These are phyloP conservation scores for Gonapodya prolifera DNA, from an alignment of 192 early-diverging fungal species.

Conservation along the genomic window DNA sequence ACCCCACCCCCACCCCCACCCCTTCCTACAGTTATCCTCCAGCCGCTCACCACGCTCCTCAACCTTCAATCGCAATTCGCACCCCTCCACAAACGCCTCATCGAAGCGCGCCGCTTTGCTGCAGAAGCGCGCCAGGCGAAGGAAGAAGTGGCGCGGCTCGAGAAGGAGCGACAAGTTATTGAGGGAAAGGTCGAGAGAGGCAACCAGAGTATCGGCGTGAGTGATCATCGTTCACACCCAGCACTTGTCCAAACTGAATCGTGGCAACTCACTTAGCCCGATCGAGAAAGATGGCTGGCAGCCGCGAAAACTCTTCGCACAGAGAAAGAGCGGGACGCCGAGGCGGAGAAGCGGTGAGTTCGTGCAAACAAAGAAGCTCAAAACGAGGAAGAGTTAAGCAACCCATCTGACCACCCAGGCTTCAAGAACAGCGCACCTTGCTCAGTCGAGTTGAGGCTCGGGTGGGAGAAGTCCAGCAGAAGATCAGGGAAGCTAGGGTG, in stretches of 20 bases:
- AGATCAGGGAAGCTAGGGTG: conserved; percentile 31
- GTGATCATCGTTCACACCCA: neutral
- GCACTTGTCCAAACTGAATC: neutral
- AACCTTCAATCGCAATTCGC: neutral
- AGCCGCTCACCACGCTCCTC: neutral
- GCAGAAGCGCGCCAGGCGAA: neutral
- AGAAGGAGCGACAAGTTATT: neutral
- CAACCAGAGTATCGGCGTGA: neutral
- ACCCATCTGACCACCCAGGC: conserved; percentile 13
- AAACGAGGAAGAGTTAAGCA: neutral
- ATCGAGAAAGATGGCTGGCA: conserved; percentile 42
- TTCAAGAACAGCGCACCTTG: conserved; percentile 32
- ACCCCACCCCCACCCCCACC: neutral
- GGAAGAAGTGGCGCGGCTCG: neutral
- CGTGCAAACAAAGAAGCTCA: neutral
- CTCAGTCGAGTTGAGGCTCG: conserved; percentile 26
- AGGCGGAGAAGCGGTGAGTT: conserved; percentile 25
- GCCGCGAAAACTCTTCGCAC: conserved; percentile 37
- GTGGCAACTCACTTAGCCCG: conserved; percentile 23
- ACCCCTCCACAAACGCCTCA: neutral
- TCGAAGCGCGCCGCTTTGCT: neutral
- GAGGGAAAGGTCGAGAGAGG: neutral
- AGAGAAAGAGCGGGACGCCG: conserved; percentile 31
- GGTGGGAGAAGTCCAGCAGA: conserved; percentile 17
- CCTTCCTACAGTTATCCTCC: neutral